Conservation (phyloP, 2,329 filamentous ascomycete species). For the Neocucurbitaria cava region DNA sequence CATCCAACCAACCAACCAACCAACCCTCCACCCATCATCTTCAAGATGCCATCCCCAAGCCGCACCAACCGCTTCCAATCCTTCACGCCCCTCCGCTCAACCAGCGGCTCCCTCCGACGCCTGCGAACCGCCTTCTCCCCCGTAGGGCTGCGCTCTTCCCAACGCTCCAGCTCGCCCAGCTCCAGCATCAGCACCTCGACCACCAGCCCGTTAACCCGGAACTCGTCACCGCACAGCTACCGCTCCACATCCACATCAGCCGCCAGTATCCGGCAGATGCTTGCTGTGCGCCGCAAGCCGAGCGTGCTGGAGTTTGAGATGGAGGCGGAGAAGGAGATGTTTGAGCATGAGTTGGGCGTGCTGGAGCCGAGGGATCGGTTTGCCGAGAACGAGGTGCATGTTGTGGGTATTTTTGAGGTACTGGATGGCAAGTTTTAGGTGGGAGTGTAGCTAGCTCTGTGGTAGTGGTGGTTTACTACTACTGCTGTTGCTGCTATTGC, state of each 20-base stretch:
- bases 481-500: not conserved
- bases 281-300: conserved; percentile 43
- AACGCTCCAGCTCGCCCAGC: conserved; percentile 35
- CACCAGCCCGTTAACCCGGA: conserved; percentile 40
- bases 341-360: conserved; percentile 37
- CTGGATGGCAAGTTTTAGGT: conserved; percentile 40
- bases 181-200: conserved; percentile 30
- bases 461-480: too few species aligned
- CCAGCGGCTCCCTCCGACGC: conserved; percentile 37
- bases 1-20: conserved; percentile 9
- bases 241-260: conserved; percentile 36
- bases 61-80: conserved; percentile 49
- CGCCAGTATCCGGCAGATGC: conserved; percentile 37
- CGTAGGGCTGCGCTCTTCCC: conserved; percentile 37
- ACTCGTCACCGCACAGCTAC: conserved; percentile 36
- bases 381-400: conserved; percentile 31
- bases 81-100: conserved; percentile 44
- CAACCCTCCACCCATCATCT: conserved; percentile 4
- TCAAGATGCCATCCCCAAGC: conserved; percentile 40
- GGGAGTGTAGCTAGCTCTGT: not conserved
- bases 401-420: conserved; percentile 50
- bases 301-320: conserved; percentile 45
- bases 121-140: conserved; percentile 46
- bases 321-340: conserved; percentile 42
- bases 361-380: conserved; percentile 42